Conservation (phyloP, 768 basidiomycete species). For the Trametes meyenii region DNA sequence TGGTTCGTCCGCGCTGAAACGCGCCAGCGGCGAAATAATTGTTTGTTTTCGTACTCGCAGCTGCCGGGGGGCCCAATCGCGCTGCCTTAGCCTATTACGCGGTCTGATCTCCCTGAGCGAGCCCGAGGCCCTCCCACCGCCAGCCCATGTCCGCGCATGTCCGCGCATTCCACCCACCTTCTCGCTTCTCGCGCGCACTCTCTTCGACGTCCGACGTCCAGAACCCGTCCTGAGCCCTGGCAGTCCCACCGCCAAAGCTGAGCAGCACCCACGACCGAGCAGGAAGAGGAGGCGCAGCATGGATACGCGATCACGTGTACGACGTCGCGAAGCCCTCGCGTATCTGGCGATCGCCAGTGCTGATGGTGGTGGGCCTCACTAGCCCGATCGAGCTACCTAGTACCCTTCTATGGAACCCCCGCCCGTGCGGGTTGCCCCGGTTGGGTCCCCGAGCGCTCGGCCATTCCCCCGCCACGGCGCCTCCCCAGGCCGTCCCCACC, state of each 20-base stretch:
- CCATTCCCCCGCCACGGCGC: background rate
- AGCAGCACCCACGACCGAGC: too few species aligned
- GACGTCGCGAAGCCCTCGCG: slow-evolving; percentile 11
- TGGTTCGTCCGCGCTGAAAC: slow-evolving; percentile 16
- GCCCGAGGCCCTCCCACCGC: slow-evolving; percentile 4
- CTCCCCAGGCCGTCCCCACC: background rate
- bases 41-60: slow-evolving; percentile 14
- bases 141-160: slow-evolving; percentile 7
- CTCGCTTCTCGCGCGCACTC: background rate
- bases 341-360: slow-evolving; percentile 16
- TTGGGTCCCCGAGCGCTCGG: slow-evolving; percentile 4
- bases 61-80: slow-evolving; percentile 9
- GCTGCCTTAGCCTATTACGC: slow-evolving; percentile 14
- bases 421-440: too few species aligned
- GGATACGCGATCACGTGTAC: slow-evolving; percentile 23
- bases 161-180: background rate
- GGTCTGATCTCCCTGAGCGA: slow-evolving; percentile 20
- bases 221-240: background rate
- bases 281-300: background rate
- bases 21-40: background rate
- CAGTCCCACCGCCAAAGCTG: too few species aligned
- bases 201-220: background rate
- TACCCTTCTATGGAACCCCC: slow-evolving; percentile 6
- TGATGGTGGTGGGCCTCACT: slow-evolving; percentile 1
- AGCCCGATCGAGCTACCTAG: background rate